phyloP scores from a whole-genome alignment of 257 asterid genomes.

The Penstemon davidsonii region DNA sequence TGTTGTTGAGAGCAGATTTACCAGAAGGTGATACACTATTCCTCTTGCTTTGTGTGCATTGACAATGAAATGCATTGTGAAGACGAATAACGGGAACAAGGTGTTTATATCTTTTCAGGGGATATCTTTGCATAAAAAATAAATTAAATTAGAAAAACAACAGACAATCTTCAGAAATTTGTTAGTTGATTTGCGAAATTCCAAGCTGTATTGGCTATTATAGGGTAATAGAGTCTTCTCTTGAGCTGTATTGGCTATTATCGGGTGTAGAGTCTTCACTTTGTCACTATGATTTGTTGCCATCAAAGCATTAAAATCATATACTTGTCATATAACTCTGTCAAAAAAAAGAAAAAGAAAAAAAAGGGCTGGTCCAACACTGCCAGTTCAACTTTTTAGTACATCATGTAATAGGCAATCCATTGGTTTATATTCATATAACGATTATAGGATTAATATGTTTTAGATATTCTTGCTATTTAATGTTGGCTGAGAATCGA shows the following conservation, averaged over 20 bases:
- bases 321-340: background rate
- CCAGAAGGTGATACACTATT: slow-evolving; percentile 40
- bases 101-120: background rate
- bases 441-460: background rate
- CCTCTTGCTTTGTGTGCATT: slow-evolving; percentile 17
- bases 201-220: slow-evolving; percentile 8
- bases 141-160: background rate
- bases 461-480: background rate
- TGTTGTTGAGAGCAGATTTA: slow-evolving; percentile 12
- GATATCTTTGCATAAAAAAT: background rate
- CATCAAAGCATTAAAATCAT: background rate
- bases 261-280: too few species aligned
- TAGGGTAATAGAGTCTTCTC: background rate
- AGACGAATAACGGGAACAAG: background rate
- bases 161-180: slow-evolving; percentile 8
- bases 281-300: background rate
- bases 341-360: background rate
- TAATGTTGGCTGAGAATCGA: background rate
- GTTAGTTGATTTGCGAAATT: background rate
- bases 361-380: background rate
- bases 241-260: too few species aligned
- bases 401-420: background rate
- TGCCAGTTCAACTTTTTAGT: background rate
- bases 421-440: background rate
- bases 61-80: background rate